Conservation (phyloP, 169 alveolate species). For the Cryptosporidium baileyi region DNA sequence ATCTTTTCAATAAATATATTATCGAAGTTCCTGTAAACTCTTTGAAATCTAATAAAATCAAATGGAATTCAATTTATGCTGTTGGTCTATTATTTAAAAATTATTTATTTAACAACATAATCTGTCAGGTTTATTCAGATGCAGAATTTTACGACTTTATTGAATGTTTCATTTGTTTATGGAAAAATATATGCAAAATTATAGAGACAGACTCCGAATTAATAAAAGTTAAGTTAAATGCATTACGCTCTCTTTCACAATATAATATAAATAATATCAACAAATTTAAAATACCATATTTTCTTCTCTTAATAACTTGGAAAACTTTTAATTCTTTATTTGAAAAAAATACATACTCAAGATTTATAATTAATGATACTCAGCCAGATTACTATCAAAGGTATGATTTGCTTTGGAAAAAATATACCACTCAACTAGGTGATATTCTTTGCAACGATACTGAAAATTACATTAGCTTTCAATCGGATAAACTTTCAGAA, state of each 20-base stretch:
- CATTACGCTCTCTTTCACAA: conserved; percentile 32
- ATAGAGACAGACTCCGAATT: conserved; percentile 5
- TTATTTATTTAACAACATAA: neutral
- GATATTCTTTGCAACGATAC: neutral
- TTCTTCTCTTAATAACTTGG: conserved; percentile 42
- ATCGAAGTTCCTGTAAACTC: neutral
- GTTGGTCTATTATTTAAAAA: conserved; percentile 26
- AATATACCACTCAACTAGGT: neutral
- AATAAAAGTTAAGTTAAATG: conserved; percentile 33
- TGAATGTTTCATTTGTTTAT: neutral
- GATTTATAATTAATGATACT: neutral
- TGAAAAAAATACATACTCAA: neutral
- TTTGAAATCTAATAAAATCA: conserved; percentile 10
- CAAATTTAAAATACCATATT: conserved; percentile 1
- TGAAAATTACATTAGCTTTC: neutral
- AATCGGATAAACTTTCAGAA: neutral
- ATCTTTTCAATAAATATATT: neutral
- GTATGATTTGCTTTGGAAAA: neutral
- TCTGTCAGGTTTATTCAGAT: neutral
- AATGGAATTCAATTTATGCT: conserved; percentile 60
- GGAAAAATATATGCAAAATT: conserved; percentile 34
- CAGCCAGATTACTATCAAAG: neutral
- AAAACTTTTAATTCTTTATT: neutral
- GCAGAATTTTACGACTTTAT: neutral
- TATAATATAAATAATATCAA: neutral